A percentile compares a stretch with the other conserved stretches of the same genome.
These are phyloP conservation scores for Suhomyces anneliseae DNA, from an alignment of 1,139 yeast species.

Conservation along the genomic window DNA sequence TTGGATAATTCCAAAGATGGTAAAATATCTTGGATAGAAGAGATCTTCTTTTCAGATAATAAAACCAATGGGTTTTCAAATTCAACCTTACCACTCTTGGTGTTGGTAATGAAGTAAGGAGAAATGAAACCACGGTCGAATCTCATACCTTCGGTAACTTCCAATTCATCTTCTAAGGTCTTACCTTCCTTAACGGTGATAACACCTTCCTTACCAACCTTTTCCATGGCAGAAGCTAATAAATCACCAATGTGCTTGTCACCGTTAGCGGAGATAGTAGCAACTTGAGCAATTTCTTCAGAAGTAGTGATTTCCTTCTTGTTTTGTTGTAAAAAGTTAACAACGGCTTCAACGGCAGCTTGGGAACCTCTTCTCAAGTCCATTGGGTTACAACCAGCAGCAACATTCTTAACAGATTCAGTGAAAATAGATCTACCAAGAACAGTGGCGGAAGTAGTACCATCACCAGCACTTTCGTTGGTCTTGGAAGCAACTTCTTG, in stretches of 20 bases:
- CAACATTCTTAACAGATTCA: constrained; percentile 96
- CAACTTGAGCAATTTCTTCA: constrained; percentile 97
- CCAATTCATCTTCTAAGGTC: constrained; percentile 94
- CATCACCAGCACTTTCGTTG: constrained; percentile 98
- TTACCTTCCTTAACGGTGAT: constrained; percentile 97
- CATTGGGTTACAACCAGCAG: constrained; percentile 99
- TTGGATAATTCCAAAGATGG: constrained; percentile 95
- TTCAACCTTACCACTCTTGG: constrained; percentile 96
- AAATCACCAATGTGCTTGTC: constrained; percentile 91
- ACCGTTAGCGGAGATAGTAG: constrained; percentile 98
- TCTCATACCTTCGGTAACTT: constrained; percentile 99
- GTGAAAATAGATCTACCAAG: constrained; percentile 96
- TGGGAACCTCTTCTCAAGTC: constrained; percentile 98
- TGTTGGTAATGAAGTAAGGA: constrained; percentile 95
- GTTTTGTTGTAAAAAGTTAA: constrained; percentile 81
- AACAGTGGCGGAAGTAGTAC: constrained; percentile 98
- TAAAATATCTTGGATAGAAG: constrained; percentile 86
- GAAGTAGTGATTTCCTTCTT: constrained; percentile 97
- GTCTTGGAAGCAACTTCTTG: constrained; percentile 99
- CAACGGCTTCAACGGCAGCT: constrained; percentile 97
- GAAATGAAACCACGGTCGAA: constrained; percentile 98
- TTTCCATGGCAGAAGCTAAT: constrained; percentile 97
- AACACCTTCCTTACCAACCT: constrained; percentile 99
- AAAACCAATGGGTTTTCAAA: constrained; percentile 92
- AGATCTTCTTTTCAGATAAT: constrained; percentile 92